Evolutionary conservation across 2,329 filamentous ascomycete species (phyloP).

Genomic region (Nothophaeocryptopus gaeumannii): DNA sequence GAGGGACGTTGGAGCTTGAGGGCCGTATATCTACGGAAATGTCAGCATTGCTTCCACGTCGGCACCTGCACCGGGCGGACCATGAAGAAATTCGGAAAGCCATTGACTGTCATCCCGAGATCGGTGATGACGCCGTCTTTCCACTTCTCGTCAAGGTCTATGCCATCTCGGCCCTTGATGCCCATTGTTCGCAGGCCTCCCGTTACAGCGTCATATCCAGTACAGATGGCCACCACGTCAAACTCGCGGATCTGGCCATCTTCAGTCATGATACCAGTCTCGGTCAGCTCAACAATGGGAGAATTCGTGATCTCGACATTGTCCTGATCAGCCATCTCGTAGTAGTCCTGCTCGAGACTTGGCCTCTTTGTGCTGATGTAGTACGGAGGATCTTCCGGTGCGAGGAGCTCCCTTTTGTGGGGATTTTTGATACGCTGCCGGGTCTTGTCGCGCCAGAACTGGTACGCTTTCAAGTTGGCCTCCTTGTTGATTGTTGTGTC

Average conservation of each 20-base stretch:
- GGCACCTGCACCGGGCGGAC: constrained; percentile 2
- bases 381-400: constrained; percentile 42
- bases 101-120: constrained; percentile 36
- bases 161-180: constrained; percentile 34
- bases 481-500: constrained; percentile 9
- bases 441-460: constrained; percentile 48
- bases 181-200: constrained; percentile 38
- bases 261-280: constrained; percentile 43
- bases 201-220: constrained; percentile 42
- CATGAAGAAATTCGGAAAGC: constrained; percentile 40
- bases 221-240: constrained; percentile 44
- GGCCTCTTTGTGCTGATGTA: constrained; percentile 46
- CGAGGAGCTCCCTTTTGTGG: constrained; percentile 44
- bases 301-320: constrained; percentile 43
- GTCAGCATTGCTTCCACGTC: not conserved
- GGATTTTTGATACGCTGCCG: constrained; percentile 44
- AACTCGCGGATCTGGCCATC: constrained; percentile 39
- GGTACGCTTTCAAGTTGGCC: constrained; percentile 25
- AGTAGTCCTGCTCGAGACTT: constrained; percentile 46
- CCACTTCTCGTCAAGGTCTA: constrained; percentile 44
- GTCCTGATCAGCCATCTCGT: constrained; percentile 41
- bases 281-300: constrained; percentile 42
- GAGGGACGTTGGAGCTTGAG: constrained; percentile 41
- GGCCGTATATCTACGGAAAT: not conserved
- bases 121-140: constrained; percentile 41